Percentiles rank a stretch among this genome's conserved stretches.
phyloP scores from a whole-genome alignment of 2,329 filamentous ascomycete genomes.

The Xylariaceae sp. region DNA sequence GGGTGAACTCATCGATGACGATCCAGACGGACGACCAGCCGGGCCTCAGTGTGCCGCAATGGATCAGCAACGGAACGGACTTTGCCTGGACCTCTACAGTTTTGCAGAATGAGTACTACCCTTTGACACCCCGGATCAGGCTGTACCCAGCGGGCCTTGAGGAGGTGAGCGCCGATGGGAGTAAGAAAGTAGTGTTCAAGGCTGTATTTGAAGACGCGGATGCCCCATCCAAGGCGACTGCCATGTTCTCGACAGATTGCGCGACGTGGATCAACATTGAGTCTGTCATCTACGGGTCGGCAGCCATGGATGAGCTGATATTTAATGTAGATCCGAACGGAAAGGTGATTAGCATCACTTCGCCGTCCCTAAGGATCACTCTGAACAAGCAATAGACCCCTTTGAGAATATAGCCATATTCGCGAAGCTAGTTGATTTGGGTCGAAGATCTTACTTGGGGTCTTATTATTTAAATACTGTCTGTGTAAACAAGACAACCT shows the following conservation, averaged over 20 bases:
- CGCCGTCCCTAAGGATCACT: constrained; percentile 36
- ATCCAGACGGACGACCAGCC: constrained; percentile 40
- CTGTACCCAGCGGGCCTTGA: constrained; percentile 42
- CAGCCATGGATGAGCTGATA: constrained; percentile 37
- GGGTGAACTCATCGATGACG: constrained; percentile 40
- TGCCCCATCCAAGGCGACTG: constrained; percentile 26
- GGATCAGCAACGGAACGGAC: constrained; percentile 43
- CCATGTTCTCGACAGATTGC: constrained; percentile 46
- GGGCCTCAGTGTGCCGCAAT: constrained; percentile 38
- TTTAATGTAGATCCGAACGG: constrained; percentile 35
- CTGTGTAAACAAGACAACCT: no score
- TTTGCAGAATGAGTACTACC: constrained; percentile 35
- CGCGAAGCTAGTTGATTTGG: no score
- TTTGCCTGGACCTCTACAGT: constrained; percentile 35
- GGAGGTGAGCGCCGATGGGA: constrained; percentile 28
- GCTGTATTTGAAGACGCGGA: constrained; percentile 42
- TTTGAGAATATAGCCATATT: no score
- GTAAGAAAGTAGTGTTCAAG: constrained; percentile 41
- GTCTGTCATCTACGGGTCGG: constrained; percentile 37
- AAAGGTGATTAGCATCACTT: constrained; percentile 33
- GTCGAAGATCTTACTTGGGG: no score
- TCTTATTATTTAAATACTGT: no score
- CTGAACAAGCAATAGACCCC: constrained; percentile 30
- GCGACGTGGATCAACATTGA: constrained; percentile 39
- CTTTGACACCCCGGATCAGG: constrained; percentile 37